Evolutionary conservation across 352 stramenopile genomes (phyloP).

Genomic region (Phytophthora nicotianae): DNA sequence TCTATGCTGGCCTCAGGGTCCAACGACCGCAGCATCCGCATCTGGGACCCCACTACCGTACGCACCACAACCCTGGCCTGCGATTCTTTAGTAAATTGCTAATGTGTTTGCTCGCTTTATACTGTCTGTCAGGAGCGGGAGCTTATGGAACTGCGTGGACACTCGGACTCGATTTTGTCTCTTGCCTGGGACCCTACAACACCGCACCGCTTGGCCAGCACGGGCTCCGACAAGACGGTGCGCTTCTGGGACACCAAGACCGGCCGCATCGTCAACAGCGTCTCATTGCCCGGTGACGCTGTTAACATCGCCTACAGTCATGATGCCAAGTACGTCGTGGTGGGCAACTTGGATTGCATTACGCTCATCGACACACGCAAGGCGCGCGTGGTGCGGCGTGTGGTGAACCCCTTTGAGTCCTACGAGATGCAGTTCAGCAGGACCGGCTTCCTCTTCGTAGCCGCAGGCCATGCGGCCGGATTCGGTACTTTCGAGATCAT

Average conservation of each 20-base stretch:
- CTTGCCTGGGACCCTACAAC: slow-evolving; percentile 78
- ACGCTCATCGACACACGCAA: slow-evolving; percentile 86
- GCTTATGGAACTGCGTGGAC: slow-evolving; percentile 64
- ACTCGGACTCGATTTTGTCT: slow-evolving; percentile 76
- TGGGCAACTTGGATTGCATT: slow-evolving; percentile 75
- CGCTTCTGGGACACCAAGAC: slow-evolving; percentile 86
- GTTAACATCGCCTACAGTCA: slow-evolving; percentile 83
- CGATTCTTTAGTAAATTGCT: background rate
- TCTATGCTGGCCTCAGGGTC: slow-evolving; percentile 79
- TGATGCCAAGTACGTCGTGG: slow-evolving; percentile 84
- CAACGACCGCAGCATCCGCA: slow-evolving; percentile 78
- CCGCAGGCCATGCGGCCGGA: slow-evolving; percentile 72
- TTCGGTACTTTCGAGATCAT: slow-evolving; percentile 88
- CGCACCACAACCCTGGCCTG: slow-evolving; percentile 8
- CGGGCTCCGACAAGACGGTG: slow-evolving; percentile 81
- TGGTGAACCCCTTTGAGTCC: slow-evolving; percentile 85
- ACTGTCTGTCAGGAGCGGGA: slow-evolving; percentile 48
- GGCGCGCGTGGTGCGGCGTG: slow-evolving; percentile 71
- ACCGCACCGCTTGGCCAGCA: slow-evolving; percentile 67
- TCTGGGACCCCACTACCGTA: slow-evolving; percentile 72
- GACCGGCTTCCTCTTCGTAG: slow-evolving; percentile 79
- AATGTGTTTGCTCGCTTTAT: slow-evolving; percentile 1
- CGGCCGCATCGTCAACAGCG: slow-evolving; percentile 76
- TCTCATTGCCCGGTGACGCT: slow-evolving; percentile 74
- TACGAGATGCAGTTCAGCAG: slow-evolving; percentile 88